Conservation (phyloP, 2,329 filamentous ascomycete species). For the Botryotinia globosa region DNA sequence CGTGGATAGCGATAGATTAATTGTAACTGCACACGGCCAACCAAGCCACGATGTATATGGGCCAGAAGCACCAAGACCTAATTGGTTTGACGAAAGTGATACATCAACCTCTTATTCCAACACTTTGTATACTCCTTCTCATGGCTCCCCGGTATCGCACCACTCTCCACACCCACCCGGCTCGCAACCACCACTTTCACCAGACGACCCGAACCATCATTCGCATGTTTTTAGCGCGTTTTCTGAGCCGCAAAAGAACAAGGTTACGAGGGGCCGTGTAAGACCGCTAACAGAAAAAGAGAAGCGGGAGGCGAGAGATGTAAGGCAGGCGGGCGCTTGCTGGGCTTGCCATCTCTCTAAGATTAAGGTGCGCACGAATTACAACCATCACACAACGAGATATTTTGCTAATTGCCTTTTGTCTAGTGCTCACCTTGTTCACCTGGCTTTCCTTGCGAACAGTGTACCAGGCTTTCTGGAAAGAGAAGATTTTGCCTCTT, state of each 20-base stretch:
- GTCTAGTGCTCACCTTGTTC: constrained; percentile 37
- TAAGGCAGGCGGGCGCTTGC: constrained; percentile 37
- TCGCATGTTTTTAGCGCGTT: constrained; percentile 33
- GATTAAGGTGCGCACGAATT: constrained; percentile 30
- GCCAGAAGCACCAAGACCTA: constrained; percentile 22
- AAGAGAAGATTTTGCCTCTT: constrained; percentile 38
- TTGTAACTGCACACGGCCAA: background rate
- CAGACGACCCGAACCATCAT: constrained; percentile 25
- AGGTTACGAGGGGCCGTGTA: constrained; percentile 32
- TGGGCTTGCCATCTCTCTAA: constrained; percentile 40
- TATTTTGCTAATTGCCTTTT: background rate
- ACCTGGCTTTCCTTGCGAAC: constrained; percentile 35
- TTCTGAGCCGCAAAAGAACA: constrained; percentile 28
- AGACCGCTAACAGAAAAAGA: constrained; percentile 34
- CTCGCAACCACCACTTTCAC: constrained; percentile 26
- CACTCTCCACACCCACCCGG: constrained; percentile 22
- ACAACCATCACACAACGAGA: too few species aligned
- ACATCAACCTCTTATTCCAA: constrained; percentile 25
- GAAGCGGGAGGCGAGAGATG: constrained; percentile 36
- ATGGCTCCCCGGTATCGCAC: constrained; percentile 23
- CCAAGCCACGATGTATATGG: constrained; percentile 32
- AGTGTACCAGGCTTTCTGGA: constrained; percentile 34
- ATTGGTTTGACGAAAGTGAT: constrained; percentile 28
- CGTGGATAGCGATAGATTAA: background rate
- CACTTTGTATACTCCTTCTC: constrained; percentile 24